These are phyloP conservation scores for Albatrellus sp. DNA, from an alignment of 1,284 basidiomycete species.

Conservation along the genomic window DNA sequence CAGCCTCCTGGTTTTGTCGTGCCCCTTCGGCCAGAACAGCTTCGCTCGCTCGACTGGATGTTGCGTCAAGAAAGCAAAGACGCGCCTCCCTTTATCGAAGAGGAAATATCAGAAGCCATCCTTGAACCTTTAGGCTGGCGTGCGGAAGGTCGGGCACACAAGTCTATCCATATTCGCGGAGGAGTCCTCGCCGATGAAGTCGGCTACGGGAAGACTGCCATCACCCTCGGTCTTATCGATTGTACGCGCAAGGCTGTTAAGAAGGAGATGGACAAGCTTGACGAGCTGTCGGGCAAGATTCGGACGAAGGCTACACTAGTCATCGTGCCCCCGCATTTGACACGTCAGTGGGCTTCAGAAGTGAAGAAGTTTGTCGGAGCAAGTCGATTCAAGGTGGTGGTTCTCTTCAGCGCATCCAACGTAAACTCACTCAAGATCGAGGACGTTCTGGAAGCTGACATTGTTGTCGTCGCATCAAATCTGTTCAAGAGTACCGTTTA, in stretches of 20 bases:
- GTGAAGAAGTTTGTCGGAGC: conserved; percentile 70
- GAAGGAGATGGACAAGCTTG: conserved; percentile 35
- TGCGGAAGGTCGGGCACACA: conserved; percentile 80
- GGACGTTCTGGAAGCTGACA: conserved; percentile 71
- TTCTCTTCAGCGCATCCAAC: conserved; percentile 62
- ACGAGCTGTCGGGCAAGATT: conserved; percentile 53
- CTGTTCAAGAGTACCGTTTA: conserved; percentile 73
- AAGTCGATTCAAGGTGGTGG: conserved; percentile 47
- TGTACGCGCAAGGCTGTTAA: conserved; percentile 46
- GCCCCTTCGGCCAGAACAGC: conserved; percentile 72
- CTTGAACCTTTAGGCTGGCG: conserved; percentile 84
- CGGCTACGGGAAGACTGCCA: conserved; percentile 94
- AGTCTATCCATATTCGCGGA: conserved; percentile 67
- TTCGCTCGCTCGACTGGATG: conserved; percentile 92
- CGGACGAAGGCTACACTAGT: conserved; percentile 70
- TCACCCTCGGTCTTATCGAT: conserved; percentile 82
- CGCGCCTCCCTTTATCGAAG: conserved; percentile 73
- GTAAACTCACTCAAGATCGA: conserved; percentile 71
- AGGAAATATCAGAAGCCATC: conserved; percentile 87
- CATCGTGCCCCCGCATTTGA: conserved; percentile 84
- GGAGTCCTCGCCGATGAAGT: conserved; percentile 94
- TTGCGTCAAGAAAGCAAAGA: conserved; percentile 61
- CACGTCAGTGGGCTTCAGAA: conserved; percentile 84
- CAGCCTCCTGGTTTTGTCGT: conserved; percentile 77
- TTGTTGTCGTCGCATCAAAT: conserved; percentile 80